phyloP scores from a whole-genome alignment of 495 filamentous ascomycete genomes.

The Podospora pseudopauciseta region DNA sequence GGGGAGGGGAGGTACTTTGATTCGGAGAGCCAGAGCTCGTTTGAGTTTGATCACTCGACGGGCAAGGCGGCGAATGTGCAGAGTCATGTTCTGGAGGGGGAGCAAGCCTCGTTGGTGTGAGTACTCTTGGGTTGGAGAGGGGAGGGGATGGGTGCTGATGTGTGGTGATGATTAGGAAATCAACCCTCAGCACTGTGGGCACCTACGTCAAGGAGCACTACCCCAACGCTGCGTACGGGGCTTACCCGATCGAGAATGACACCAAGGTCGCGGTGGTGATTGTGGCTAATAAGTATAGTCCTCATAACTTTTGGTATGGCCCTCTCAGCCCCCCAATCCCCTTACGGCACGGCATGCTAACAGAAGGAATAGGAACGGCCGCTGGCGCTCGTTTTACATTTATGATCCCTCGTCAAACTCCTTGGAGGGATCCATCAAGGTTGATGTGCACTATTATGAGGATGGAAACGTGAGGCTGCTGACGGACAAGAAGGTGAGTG shows the following conservation, averaged over 20 bases:
- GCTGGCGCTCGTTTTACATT: conserved; percentile 87
- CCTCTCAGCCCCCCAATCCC: not conserved
- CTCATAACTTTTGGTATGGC: conserved; percentile 88
- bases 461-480: conserved; percentile 94
- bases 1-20: conserved; percentile 84
- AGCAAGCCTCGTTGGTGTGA: conserved; percentile 77
- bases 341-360: not conserved
- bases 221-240: conserved; percentile 71
- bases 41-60: conserved; percentile 78
- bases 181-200: conserved; percentile 71
- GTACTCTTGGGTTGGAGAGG: conserved; percentile 9
- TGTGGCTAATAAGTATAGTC: conserved; percentile 94
- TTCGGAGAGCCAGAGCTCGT: conserved; percentile 77
- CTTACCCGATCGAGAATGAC: conserved; percentile 74
- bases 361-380: conserved; percentile 68
- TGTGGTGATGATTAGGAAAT: conserved; percentile 52
- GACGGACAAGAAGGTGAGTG: conserved; percentile 69
- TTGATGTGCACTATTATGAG: conserved; percentile 99
- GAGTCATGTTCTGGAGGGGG: conserved; percentile 75
- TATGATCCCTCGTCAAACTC: conserved; percentile 60
- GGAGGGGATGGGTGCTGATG: not conserved
- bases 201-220: conserved; percentile 88
- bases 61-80: conserved; percentile 82
- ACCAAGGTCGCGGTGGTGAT: conserved; percentile 73
- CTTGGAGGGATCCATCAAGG: conserved; percentile 66